Base-by-base conservation (phyloP, 2,329 filamentous ascomycete species). In the Byssochlamys sp. region DNA sequence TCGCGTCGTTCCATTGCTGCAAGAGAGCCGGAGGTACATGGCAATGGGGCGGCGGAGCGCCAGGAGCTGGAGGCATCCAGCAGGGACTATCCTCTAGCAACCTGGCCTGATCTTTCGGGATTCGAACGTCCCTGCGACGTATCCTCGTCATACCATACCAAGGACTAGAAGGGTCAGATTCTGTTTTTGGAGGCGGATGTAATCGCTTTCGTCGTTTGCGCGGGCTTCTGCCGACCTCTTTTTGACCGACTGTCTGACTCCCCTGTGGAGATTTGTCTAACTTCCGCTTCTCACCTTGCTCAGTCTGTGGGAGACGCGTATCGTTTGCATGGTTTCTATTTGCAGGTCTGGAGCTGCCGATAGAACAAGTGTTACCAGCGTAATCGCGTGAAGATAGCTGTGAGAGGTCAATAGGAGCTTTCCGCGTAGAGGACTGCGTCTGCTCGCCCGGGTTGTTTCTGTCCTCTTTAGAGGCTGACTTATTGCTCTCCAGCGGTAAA, bases 41-140 rank as follows among this genome's bases (percentile, higher is more conserved):
- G 2, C 66, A 69, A 29, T 63, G 64, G 24, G 68, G 67, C 33
- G 58, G 53, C 12, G 57, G 57, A 12, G 64, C 59, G 12, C 71
- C 70, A 1, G 67, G 53, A n/a, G 61, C 58, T n/a, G 71, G 66
- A 39, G 73, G 71, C 55, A 74, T 62, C 73, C 70, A 73, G 57
- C 65, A 80, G 14, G 77, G 71, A 4, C 69, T 59, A 10, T 72
- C 66, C 4, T 77, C 73, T 1, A 87, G 68, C 4, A 86, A 69
- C 7, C 71, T 62, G 50, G 68, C 65, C 62, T 87, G 84, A 14
- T 80, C 73, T 27, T 67, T 70, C 1, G 79, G 74, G 55, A 83
- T 78, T 26, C 64, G 70, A 31, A 80, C 66, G 61, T 80, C 76
- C 50, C 64, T 68, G 19, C 69, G 71, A 29, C 70, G 67, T 56